These are phyloP conservation scores for Musa schizocarpa DNA, from an alignment of 176 grass and related monocot species.

Conservation along the genomic window DNA sequence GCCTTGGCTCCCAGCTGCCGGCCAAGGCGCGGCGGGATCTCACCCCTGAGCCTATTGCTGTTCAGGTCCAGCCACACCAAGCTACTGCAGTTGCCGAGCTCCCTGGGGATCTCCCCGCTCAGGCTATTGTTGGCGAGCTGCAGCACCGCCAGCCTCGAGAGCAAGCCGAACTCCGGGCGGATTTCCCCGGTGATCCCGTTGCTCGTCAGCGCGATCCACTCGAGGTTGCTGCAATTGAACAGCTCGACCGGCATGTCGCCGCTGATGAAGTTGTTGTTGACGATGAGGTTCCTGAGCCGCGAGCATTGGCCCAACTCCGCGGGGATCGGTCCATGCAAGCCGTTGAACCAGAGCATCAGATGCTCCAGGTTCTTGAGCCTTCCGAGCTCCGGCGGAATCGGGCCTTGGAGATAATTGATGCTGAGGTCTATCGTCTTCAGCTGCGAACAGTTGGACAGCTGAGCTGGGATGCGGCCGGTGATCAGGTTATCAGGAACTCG, in stretches of 20 bases:
- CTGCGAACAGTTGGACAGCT: constrained; percentile 48
- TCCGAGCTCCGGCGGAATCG: constrained; percentile 71
- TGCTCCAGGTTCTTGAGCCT: constrained; percentile 48
- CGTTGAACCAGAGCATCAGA: constrained; percentile 85
- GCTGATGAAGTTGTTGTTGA: constrained; percentile 83
- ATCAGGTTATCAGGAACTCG: constrained; percentile 75
- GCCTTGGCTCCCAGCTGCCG: constrained; percentile 61
- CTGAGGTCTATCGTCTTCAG: constrained; percentile 74
- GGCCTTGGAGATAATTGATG: constrained; percentile 73
- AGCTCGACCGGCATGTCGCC: constrained; percentile 61
- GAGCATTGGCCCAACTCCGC: constrained; percentile 61
- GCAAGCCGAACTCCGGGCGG: constrained; percentile 55
- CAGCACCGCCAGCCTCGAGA: constrained; percentile 66
- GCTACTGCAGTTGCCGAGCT: constrained; percentile 77
- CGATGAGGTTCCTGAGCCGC: constrained; percentile 66
- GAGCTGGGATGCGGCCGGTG: constrained; percentile 48
- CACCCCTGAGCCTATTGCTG: constrained; percentile 63
- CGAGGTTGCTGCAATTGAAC: constrained; percentile 73
- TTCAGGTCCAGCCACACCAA: constrained; percentile 93
- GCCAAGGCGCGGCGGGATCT: constrained; percentile 61
- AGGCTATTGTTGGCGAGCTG: constrained; percentile 91
- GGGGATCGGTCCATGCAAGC: constrained; percentile 54
- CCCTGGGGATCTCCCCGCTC: constrained; percentile 41
- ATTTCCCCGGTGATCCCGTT: constrained; percentile 62
- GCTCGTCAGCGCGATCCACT: constrained; percentile 88